A percentile compares a stretch with the other conserved stretches of the same genome.
phyloP scores from a whole-genome alignment of 345 rosid species.

The Syzygium aqueum region DNA sequence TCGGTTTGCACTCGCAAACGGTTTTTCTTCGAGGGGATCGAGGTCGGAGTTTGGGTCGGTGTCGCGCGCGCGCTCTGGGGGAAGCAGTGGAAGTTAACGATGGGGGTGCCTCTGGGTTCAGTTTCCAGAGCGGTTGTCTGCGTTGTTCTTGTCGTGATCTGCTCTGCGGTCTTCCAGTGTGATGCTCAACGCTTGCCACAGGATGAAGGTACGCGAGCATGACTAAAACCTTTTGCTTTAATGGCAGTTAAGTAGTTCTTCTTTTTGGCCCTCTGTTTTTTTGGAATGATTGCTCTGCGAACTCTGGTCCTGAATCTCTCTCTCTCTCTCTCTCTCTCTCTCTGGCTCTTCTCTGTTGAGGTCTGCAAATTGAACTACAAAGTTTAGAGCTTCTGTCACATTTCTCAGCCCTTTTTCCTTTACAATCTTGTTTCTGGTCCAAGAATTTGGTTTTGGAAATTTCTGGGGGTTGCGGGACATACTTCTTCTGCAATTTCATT shows the following conservation, averaged over 20 bases:
- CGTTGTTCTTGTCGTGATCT: constrained; percentile 20
- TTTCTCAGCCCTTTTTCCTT: neutral
- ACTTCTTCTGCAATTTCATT: neutral
- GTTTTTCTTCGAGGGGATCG: neutral
- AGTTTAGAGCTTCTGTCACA: neutral
- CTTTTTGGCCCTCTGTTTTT: neutral
- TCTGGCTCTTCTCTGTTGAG: neutral
- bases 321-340: neutral
- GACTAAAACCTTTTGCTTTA: neutral
- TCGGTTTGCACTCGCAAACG: neutral
- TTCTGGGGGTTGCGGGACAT: neutral
- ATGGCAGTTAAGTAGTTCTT: neutral
- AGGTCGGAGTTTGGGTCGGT: neutral
- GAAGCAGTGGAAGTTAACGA: neutral
- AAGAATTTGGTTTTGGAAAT: too few relatives aligned
- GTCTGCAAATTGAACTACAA: neutral
- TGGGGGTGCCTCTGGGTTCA: neutral
- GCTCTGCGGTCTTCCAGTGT: constrained; percentile 18
- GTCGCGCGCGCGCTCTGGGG: neutral
- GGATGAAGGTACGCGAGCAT: constrained; percentile 38
- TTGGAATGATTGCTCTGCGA: neutral
- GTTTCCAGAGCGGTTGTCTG: neutral
- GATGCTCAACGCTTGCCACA: constrained; percentile 42
- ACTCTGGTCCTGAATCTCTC: neutral
- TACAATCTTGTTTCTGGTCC: neutral